Base-by-base conservation (phyloP, 306 rosid species). In the Senna tora region DNA sequence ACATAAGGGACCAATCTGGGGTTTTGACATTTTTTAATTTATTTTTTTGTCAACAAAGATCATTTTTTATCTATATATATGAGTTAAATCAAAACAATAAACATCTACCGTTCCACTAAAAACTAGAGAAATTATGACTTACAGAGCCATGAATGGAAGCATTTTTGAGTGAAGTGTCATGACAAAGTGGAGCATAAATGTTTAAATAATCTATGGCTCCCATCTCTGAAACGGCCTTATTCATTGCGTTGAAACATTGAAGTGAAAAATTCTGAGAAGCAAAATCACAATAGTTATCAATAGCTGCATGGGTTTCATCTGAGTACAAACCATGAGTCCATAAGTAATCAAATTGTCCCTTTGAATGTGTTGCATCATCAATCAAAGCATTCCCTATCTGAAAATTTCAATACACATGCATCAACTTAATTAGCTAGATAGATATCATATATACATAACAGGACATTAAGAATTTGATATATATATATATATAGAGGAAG, bases 351-450 rank as follows among this genome's bases (percentile, higher is more conserved):
- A 6, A 67, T 5, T 15, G 2, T 14, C 91, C 86, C 55, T 69
- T 20, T 1, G 0, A 0, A 11, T 16, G 6, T 3, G 86, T 80
- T 8, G 28, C 42, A 67, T 82, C 83, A 76, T 88, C 86, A 53
- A 84, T 76, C 89, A 76, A 82, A 10, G 87, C 83, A 71, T 88
- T 86, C 36, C 94, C 91, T 28, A 82, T 73, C 94, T 86, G 80
- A 36, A 60, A 38, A 34, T 67, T 60, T 46, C 45, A 75, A n/a
- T 38, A 33, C 58, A 83, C 19, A 22, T 21, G 10, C 12, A 21
- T 12, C 7, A 25, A 1, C 9, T 25, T 55, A 25, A 34, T 20
- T 38, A n/a, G n/a, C n/a, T n/a, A n/a, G n/a, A n/a, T n/a, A n/a
- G n/a, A 9, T 1, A 42, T 42, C 38, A 33, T 33, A 33, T 33